Percentiles rank a stretch among this genome's conserved stretches.
These are phyloP conservation scores for Termitomyces sp. DNA, from an alignment of 768 basidiomycete species.

Conservation along the genomic window DNA sequence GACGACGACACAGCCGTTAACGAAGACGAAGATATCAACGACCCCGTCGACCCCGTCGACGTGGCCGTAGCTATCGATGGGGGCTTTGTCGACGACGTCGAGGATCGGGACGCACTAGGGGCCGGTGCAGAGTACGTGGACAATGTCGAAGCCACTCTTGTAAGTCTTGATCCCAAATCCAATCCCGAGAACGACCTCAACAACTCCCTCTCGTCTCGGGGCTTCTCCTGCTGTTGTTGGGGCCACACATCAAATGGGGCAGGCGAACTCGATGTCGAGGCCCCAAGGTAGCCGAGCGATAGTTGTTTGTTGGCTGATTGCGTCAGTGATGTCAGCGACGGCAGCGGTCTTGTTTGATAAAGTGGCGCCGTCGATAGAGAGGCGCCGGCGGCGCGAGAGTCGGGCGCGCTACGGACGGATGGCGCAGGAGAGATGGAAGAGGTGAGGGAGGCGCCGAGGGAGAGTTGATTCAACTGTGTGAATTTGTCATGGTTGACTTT, in stretches of 20 bases:
- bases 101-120: slow-evolving; percentile 10
- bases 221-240: not conserved
- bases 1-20: slow-evolving; percentile 3
- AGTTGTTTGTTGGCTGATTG: not conserved
- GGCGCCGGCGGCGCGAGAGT: not conserved
- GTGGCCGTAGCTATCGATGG: not conserved
- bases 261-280: not conserved
- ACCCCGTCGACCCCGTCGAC: slow-evolving; percentile 7
- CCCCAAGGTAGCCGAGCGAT: not conserved
- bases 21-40: slow-evolving; percentile 1
- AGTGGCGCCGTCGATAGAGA: not conserved
- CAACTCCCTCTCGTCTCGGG: not conserved
- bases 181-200: not conserved
- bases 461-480: slow-evolving; percentile 28
- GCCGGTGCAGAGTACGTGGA: not conserved
- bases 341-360: not conserved
- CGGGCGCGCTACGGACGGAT: not conserved
- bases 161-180: not conserved
- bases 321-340: not conserved
- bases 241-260: not conserved
- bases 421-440: not conserved
- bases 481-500: slow-evolving; percentile 94
- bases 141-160: not conserved
- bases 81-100: slow-evolving; percentile 13
- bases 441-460: not conserved